phyloP scores from a whole-genome alignment of 1,139 yeast species.

The Pichia sp. region DNA sequence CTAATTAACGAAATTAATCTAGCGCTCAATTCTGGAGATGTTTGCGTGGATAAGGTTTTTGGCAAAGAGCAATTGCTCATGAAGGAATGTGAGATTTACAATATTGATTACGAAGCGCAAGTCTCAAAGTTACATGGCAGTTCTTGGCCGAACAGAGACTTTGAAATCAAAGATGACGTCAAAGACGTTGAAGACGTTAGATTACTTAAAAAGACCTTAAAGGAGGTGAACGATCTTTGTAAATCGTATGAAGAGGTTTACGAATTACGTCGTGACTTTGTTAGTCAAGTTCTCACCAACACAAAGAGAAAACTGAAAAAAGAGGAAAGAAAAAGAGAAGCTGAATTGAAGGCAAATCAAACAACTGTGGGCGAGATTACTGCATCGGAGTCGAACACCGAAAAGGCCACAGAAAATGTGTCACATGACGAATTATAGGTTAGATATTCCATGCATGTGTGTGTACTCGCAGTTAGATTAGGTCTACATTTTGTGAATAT shows the following conservation, averaged over 20 bases:
- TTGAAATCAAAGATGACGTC: conserved; percentile 28
- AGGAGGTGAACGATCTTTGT: not conserved
- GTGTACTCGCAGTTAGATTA: not conserved
- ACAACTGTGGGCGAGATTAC: not conserved
- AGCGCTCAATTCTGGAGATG: too few relatives aligned
- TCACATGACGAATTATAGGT: conserved; percentile 16
- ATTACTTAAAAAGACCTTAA: too few relatives aligned
- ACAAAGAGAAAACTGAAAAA: conserved; percentile 16
- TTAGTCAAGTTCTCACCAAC: conserved; percentile 17
- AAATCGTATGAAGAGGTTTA: conserved; percentile 16
- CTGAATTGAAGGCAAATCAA: not conserved
- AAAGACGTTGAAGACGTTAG: not conserved
- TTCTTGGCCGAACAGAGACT: conserved; percentile 10
- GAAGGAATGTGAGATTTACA: conserved; percentile 33
- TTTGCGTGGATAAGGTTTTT: not conserved
- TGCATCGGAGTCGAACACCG: not conserved
- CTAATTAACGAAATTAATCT: not conserved
- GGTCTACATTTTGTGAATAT: too few relatives aligned
- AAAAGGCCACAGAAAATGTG: not conserved
- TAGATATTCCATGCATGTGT: not conserved
- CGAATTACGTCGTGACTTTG: conserved; percentile 15
- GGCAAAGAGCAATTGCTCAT: conserved; percentile 22
- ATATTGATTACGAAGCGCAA: conserved; percentile 36
- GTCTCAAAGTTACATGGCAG: conserved; percentile 1
- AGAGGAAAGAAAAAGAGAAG: conserved; percentile 6